Evolutionary conservation across 2,329 filamentous ascomycete species (phyloP), one percentile per base, ranked within the genome.

Genomic region (Pseudogymnoascus sp.): DNA sequence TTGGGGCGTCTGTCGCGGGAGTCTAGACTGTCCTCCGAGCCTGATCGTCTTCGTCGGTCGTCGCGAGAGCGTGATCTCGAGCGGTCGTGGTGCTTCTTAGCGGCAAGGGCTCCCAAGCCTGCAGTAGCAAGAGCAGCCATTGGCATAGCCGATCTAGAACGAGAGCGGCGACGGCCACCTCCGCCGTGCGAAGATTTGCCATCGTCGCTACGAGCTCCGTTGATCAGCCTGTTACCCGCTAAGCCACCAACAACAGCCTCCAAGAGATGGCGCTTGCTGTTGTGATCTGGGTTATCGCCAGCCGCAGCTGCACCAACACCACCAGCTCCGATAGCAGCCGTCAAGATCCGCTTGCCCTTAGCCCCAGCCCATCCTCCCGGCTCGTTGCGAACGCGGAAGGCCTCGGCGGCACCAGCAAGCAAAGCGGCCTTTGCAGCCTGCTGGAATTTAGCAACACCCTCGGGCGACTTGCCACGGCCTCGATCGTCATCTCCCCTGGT

Each of bases 391-490:
- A 92, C 88, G 66, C 91, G 88, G 81, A 96, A 96, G 44, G 93
- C 93, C 76, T 97, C 93, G 62, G 92, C 89, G 42, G 93, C 93
- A 70, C 92, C 93, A 31, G 93, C 93, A 56, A 96, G 84, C 40
- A 97, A 81, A 19, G 93, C 95, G 35, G 93, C 93, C 79, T 95
- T 93, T 73, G 93, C 91, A 35, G 92, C 92, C 76, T 96, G 91
- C 68, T 92, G 87, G 56, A 91, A 84, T 70, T 90, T 90, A 69
- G 79, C 81, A 37, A 79, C 76, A 75, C 74, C 79, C 72, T 75
- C 77, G 42, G 79, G 80, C 64, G 79, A 80, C 67, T 79, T 79
- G 67, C 76, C 80, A 6, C 56, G 31, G 19, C 33, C 19, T 7
- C 56, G 56, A 38, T 73, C 74, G 65, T 79, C 79, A 63, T 81